A percentile compares a stretch with the other conserved stretches of the same genome.
Conservation (phyloP, 345 rosid species). For the Citrus unshiu region DNA sequence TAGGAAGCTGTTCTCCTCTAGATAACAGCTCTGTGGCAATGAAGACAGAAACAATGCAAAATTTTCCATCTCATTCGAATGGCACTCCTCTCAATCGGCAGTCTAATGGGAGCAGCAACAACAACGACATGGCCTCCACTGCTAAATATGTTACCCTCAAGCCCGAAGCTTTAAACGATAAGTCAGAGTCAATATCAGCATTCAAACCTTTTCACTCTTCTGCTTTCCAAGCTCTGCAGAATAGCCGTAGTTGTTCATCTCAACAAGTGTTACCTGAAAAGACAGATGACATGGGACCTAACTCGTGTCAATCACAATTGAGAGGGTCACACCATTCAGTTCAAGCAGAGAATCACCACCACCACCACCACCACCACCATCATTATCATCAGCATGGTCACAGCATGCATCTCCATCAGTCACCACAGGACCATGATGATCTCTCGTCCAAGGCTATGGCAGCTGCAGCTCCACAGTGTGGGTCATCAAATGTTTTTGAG, state of each 20-base stretch:
- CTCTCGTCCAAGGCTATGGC: slow-evolving; percentile 31
- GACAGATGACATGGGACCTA: slow-evolving; percentile 20
- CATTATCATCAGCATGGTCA: slow-evolving; percentile 31
- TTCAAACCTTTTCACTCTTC: slow-evolving; percentile 39
- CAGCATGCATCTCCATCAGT: slow-evolving; percentile 24
- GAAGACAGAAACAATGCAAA: slow-evolving; percentile 32
- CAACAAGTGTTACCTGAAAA: slow-evolving; percentile 22
- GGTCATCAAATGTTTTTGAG: slow-evolving; percentile 42
- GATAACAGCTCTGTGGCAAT: slow-evolving; percentile 45
- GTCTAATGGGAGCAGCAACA: slow-evolving; percentile 56
- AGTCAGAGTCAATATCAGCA: slow-evolving; percentile 35
- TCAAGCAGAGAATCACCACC: slow-evolving; percentile 29
- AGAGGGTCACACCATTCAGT: slow-evolving; percentile 26
- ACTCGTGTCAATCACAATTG: slow-evolving; percentile 13
- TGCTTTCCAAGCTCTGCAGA: slow-evolving; percentile 36
- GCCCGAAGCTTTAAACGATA: slow-evolving; percentile 35
- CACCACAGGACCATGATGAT: slow-evolving; percentile 27
- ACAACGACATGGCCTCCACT: slow-evolving; percentile 48
- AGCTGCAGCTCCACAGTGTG: slow-evolving; percentile 39
- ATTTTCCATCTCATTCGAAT: slow-evolving; percentile 33
- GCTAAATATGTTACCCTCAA: slow-evolving; percentile 40
- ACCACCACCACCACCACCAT: slow-evolving; percentile 33
- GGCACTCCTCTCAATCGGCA: slow-evolving; percentile 39
- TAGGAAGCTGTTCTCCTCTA: slow-evolving; percentile 55
- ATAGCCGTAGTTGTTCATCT: slow-evolving; percentile 22